These are phyloP conservation scores for Chenopodium quinoa DNA, from an alignment of 148 eudicot species.

Conservation along the genomic window DNA sequence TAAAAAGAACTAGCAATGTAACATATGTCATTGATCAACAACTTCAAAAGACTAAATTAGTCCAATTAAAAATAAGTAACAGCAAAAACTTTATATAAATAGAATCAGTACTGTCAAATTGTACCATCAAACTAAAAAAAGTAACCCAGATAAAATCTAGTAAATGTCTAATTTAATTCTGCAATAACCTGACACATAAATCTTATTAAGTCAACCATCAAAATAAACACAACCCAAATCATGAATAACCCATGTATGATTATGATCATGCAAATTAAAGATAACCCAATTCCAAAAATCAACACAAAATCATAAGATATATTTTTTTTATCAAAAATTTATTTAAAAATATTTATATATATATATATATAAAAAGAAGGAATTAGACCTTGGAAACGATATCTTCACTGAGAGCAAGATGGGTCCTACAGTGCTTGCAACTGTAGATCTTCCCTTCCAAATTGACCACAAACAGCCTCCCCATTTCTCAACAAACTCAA, in stretches of 20 bases:
- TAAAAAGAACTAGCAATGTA: background rate
- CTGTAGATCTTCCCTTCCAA: constrained; percentile 81
- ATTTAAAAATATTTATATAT: background rate
- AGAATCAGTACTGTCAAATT: background rate
- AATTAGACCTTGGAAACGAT: constrained; percentile 66
- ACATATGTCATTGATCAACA: background rate
- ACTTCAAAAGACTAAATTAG: background rate
- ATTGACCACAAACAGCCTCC: constrained; percentile 59
- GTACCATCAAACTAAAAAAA: background rate
- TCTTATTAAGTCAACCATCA: background rate
- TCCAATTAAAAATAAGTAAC: background rate
- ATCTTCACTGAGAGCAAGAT: constrained; percentile 59
- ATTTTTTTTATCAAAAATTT: no score
- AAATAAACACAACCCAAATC: background rate
- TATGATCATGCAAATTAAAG: constrained; percentile 2
- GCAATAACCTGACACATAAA: background rate
- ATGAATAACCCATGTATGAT: constrained; percentile 4
- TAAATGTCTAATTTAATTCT: background rate
- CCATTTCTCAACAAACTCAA: constrained; percentile 42
- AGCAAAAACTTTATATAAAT: background rate
- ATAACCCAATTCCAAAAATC: constrained; percentile 20
- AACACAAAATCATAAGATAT: background rate
- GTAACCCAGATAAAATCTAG: background rate
- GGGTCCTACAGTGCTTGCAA: constrained; percentile 79
- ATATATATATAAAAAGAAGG: background rate